These are phyloP conservation scores for Vigna angularis DNA, from an alignment of 306 rosid genomes.

Conservation along the genomic window DNA sequence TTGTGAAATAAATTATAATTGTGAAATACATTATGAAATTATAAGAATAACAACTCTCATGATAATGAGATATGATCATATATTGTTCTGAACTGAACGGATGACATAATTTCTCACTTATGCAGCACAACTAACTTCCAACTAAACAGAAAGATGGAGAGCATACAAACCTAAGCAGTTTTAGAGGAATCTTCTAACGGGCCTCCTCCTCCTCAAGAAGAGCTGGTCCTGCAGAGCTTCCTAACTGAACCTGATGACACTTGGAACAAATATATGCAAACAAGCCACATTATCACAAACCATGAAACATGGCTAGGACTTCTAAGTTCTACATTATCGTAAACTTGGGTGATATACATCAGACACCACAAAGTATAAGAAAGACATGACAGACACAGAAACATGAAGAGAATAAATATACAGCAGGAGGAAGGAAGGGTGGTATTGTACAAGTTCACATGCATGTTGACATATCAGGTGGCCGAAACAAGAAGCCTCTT, in stretches of 20 bases:
- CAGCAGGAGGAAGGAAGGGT: background rate
- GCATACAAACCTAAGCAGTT: background rate
- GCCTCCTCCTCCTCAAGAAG: background rate
- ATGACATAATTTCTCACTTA: constrained; percentile 1
- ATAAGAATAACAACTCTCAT: background rate
- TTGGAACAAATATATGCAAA: constrained; percentile 7
- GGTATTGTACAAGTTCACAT: constrained; percentile 23
- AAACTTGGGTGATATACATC: constrained; percentile 36
- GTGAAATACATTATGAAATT: background rate
- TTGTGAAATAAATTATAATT: background rate
- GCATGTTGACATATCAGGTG: constrained; percentile 38
- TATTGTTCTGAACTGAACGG: background rate
- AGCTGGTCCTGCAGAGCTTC: constrained; percentile 19
- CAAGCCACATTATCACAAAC: constrained; percentile 5
- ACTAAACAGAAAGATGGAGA: constrained; percentile 10
- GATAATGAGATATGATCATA: background rate
- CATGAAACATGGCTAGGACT: constrained; percentile 23
- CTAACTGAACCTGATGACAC: constrained; percentile 34
- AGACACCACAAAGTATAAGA: constrained; percentile 35
- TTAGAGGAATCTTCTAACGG: constrained; percentile 19
- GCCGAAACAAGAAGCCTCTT: constrained; percentile 56
- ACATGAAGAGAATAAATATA: background rate
- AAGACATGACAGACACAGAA: constrained; percentile 28
- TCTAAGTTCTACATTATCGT: constrained; percentile 42
- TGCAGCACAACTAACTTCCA: constrained; percentile 29